phyloP scores from a whole-genome alignment of 208 protist genomes.

The Herpetomonas samuelpessoai region DNA sequence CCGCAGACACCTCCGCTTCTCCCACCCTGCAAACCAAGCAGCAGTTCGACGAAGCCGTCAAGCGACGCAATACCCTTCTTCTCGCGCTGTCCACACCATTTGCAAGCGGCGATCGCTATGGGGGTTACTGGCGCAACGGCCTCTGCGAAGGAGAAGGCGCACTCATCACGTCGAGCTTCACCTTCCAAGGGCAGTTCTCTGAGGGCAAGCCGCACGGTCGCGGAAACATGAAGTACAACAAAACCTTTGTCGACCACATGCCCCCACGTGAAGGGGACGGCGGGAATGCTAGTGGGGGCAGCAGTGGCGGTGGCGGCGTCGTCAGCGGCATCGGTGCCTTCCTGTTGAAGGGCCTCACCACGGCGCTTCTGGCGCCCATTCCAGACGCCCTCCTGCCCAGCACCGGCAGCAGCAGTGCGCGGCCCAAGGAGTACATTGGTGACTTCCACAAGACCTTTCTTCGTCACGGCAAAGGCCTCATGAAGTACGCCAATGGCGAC shows the following conservation, averaged over 20 bases:
- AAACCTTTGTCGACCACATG: constrained; percentile 20
- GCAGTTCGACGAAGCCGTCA: neutral
- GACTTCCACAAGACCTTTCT: constrained; percentile 50
- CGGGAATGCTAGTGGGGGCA: neutral
- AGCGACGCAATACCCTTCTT: neutral
- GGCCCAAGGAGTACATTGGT: constrained; percentile 74
- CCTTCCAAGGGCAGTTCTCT: constrained; percentile 71
- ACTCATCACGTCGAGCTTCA: constrained; percentile 59
- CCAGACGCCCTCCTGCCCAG: constrained; percentile 27
- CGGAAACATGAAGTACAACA: constrained; percentile 32
- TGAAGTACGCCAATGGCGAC: constrained; percentile 77
- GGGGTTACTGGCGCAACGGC: constrained; percentile 61
- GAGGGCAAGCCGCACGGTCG: constrained; percentile 37
- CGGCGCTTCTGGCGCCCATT: constrained; percentile 8
- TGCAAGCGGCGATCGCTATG: constrained; percentile 74
- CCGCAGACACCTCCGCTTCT: too few species aligned
- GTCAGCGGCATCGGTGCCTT: neutral
- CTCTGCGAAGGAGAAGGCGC: constrained; percentile 75
- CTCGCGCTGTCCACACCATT: constrained; percentile 11
- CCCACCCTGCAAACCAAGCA: neutral
- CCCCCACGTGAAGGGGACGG: neutral
- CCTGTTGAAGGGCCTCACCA: neutral
- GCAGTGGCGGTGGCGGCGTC: neutral
- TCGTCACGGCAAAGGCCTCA: constrained; percentile 66
- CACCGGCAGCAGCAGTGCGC: constrained; percentile 3